Evolutionary conservation across 1,139 yeast genomes (phyloP).

Genomic region (Blastobotrys serpentis): DNA sequence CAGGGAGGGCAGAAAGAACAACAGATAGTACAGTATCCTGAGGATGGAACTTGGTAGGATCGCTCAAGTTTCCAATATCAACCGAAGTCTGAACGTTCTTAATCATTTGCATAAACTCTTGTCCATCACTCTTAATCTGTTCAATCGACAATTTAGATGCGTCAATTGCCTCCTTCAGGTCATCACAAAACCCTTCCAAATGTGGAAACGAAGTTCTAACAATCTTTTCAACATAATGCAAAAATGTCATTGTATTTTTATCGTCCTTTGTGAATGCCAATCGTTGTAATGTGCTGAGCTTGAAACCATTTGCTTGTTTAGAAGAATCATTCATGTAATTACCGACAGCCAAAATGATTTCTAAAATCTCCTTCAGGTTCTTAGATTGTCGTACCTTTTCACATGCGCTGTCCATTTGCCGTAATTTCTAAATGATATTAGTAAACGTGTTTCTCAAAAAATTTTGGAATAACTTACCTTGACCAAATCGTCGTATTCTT

Average conservation of each 20-base stretch:
- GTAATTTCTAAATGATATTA: constrained; percentile 45
- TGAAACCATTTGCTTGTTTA: constrained; percentile 82
- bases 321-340: constrained; percentile 87
- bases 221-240: constrained; percentile 83
- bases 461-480: constrained; percentile 33
- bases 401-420: constrained; percentile 66
- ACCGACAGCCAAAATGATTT: constrained; percentile 80
- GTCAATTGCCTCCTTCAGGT: constrained; percentile 59
- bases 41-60: constrained; percentile 67
- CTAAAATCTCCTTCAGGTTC: constrained; percentile 65
- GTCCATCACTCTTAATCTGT: constrained; percentile 69
- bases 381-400: constrained; percentile 59
- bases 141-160: constrained; percentile 73
- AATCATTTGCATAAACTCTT: constrained; percentile 56
- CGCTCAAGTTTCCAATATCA: constrained; percentile 72
- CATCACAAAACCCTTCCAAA: constrained; percentile 72
- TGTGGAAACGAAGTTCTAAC: constrained; percentile 78
- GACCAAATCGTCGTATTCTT: constrained; percentile 69
- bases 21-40: constrained; percentile 61
- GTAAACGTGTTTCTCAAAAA: too few relatives aligned
- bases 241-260: constrained; percentile 71
- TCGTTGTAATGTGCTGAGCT: constrained; percentile 75
- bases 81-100: constrained; percentile 56
- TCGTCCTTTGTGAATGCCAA: constrained; percentile 84
- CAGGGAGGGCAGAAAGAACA: constrained; percentile 53